Conservation (phyloP, 2,329 filamentous ascomycete species). For the Cryphonectria parasitica region DNA sequence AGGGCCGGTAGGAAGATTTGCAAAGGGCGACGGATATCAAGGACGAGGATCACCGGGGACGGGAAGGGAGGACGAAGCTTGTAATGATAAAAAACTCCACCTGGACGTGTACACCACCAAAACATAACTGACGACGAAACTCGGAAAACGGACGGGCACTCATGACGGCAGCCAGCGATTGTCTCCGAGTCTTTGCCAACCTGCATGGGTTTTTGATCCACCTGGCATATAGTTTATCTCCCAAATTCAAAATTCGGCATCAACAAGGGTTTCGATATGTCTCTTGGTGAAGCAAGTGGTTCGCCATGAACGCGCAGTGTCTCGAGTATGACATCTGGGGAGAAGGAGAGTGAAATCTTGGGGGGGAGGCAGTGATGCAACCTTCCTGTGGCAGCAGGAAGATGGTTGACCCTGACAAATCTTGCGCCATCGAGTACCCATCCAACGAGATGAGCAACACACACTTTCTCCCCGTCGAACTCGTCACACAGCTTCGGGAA, state of each 20-base stretch:
- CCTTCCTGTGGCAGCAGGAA: slow-evolving; percentile 1
- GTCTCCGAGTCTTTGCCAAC: neutral
- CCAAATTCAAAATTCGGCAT: slow-evolving; percentile 7
- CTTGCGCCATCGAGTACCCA: neutral
- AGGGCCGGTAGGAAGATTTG: slow-evolving; percentile 12
- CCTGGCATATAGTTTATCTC: slow-evolving; percentile 9
- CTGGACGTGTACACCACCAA: slow-evolving; percentile 23
- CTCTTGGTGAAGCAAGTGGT: neutral
- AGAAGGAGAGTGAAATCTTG: neutral
- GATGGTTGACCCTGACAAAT: neutral
- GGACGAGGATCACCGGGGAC: neutral
- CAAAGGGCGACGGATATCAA: neutral
- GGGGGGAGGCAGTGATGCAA: neutral
- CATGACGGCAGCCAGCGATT: slow-evolving; percentile 13
- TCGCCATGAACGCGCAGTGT: neutral
- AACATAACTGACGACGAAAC: slow-evolving; percentile 19
- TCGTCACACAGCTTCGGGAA: neutral
- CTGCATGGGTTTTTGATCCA: neutral
- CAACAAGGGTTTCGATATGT: neutral
- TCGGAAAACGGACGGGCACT: slow-evolving; percentile 10
- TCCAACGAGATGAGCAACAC: neutral
- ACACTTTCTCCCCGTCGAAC: neutral
- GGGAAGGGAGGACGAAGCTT: slow-evolving; percentile 13
- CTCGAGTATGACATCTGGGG: neutral
- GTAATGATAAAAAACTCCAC: slow-evolving; percentile 25